phyloP scores from a whole-genome alignment of 2,329 filamentous ascomycete species.

The Fusarium chlamydosporum region DNA sequence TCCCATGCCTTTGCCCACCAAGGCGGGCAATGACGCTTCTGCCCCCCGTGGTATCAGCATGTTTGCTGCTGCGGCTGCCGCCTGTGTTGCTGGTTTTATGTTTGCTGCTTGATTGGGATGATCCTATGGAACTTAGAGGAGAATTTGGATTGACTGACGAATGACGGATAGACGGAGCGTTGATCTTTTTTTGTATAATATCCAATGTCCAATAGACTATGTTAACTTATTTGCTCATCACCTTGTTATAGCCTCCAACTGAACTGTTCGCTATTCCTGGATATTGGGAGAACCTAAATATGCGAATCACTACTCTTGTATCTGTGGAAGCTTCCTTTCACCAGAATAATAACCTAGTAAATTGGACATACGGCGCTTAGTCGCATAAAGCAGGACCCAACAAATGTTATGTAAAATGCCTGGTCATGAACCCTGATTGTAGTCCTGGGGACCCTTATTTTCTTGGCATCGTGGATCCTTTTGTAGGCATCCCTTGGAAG shows the following conservation, averaged over 20 bases:
- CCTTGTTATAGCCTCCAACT: neutral
- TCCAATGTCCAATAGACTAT: conserved; percentile 16
- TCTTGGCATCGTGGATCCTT: no score
- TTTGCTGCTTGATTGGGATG: conserved; percentile 11
- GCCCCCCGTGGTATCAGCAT: conserved; percentile 7
- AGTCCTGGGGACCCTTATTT: no score
- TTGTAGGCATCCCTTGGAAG: no score
- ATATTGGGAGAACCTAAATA: neutral
- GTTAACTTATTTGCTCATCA: neutral
- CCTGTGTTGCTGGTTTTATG: conserved; percentile 28
- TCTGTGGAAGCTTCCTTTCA: no score
- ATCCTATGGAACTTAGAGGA: no score
- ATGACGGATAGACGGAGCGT: neutral
- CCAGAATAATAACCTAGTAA: no score
- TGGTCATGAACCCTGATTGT: no score
- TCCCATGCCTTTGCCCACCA: neutral
- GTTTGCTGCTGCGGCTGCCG: conserved; percentile 19
- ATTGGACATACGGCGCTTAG: no score
- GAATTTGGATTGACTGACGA: neutral
- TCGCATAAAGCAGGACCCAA: no score
- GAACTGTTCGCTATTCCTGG: neutral
- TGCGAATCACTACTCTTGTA: no score
- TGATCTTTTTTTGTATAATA: conserved; percentile 32
- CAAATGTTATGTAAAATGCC: no score
- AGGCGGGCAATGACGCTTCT: neutral